These are phyloP conservation scores for Colletotrichum acutatum DNA, from an alignment of 2,329 filamentous ascomycete genomes.

Conservation along the genomic window DNA sequence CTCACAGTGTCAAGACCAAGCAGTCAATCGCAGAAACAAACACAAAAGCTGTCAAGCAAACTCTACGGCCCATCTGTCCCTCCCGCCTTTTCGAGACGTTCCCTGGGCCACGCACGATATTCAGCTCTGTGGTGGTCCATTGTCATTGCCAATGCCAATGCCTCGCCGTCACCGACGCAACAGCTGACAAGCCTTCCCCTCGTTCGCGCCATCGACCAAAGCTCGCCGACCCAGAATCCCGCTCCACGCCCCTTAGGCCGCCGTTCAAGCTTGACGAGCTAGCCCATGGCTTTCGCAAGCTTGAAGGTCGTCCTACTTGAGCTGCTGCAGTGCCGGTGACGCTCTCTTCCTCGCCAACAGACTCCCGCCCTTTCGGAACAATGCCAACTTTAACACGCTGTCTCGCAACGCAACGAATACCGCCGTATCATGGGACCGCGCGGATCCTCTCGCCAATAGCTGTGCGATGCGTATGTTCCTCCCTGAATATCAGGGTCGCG, in stretches of 20 bases:
- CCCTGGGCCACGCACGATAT: not conserved
- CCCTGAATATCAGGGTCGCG: not conserved
- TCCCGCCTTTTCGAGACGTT: not conserved
- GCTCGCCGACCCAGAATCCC: not conserved
- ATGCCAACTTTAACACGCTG: slow-evolving; percentile 25
- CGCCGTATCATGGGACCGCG: slow-evolving; percentile 13
- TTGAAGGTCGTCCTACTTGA: slow-evolving; percentile 26
- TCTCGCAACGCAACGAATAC: slow-evolving; percentile 26
- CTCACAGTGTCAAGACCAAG: not conserved
- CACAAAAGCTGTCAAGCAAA: not conserved
- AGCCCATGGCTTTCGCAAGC: slow-evolving; percentile 33
- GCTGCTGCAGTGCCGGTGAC: slow-evolving; percentile 32
- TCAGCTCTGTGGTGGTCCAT: slow-evolving; percentile 17
- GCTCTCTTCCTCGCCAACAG: slow-evolving; percentile 5
- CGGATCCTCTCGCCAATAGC: not conserved
- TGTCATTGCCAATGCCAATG: slow-evolving; percentile 34
- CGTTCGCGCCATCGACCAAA: slow-evolving; percentile 13
- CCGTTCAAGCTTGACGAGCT: slow-evolving; percentile 4
- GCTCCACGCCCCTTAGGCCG: not conserved
- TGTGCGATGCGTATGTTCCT: not conserved
- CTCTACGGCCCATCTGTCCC: not conserved
- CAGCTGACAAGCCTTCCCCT: slow-evolving; percentile 19
- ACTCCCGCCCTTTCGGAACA: slow-evolving; percentile 11
- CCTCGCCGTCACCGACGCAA: slow-evolving; percentile 28
- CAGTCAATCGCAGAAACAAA: not conserved